Evolutionary conservation across 2,329 filamentous ascomycete species (phyloP), one percentile per base, ranked within the genome.

Genomic region (Epichloe coenophiala): DNA sequence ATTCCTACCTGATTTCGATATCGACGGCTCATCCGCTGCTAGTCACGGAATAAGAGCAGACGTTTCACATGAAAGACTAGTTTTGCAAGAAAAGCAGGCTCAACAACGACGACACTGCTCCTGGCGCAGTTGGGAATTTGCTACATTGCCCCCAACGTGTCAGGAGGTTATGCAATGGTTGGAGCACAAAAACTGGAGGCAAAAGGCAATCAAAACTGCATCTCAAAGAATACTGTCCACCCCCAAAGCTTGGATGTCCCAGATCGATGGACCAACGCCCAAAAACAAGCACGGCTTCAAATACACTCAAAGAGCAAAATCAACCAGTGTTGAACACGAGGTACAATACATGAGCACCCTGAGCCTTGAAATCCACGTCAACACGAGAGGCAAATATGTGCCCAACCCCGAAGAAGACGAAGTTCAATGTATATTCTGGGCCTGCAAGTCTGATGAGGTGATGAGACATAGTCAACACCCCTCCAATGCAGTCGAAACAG

Each of bases 341-440:
- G 82, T 81, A 3, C 86, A 93, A 58, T 95, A 95, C 64, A 97
- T 98, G 93, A 95, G 87, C 58, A 88, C 85, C 17, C 90, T 98
- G 87, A 94, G 89, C 57, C 68, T 98, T 6, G 93, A 98, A 63
- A 70, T 97, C 4, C 91, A 98, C 62, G 84, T 94, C 54, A 95
- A 95, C 58, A 93, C 86, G 4, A 78, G 91, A 51, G 88, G 81
- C 6, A 81, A 80, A 46, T 74, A 96, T 8, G 78, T 88, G 2
- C 89, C 93, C 1, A 89, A 98, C 60, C 93, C 93, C 0, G 88
- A 91, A 58, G 78, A 94, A 57, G 93, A 98, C 63, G 86, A 91
- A 58, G 79, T 98, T 3, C 79, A 85, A 55, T 89, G 86, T 60
- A 77, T 97, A 5, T 95, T 97, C 61, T 98, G 91, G 90, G 86